These are phyloP conservation scores for Ceratobasidium sp. DNA, from an alignment of 1,284 basidiomycete species.

Conservation along the genomic window DNA sequence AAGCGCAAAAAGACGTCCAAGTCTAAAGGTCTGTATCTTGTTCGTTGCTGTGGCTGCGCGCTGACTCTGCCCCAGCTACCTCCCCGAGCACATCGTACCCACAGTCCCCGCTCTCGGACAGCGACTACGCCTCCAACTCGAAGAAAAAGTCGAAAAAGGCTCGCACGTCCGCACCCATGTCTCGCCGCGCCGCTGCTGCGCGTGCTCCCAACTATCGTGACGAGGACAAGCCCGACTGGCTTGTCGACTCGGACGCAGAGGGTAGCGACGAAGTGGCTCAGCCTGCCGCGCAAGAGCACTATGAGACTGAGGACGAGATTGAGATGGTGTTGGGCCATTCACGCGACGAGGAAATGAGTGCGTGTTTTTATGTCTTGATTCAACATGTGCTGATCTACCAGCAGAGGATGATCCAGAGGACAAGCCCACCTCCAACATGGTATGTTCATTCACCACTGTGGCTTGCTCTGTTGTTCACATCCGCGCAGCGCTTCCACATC, in stretches of 20 bases:
- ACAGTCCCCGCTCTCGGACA: conserved; percentile 38
- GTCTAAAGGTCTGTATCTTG: conserved; percentile 23
- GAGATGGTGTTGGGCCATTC: conserved; percentile 83
- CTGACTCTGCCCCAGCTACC: conserved; percentile 15
- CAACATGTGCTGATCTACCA: conserved; percentile 3
- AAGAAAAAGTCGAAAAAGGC: conserved; percentile 39
- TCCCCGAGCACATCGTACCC: conserved; percentile 41
- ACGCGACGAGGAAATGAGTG: conserved; percentile 73
- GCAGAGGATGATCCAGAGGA: conserved; percentile 74
- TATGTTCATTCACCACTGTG: conserved; percentile 53
- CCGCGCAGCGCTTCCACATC: conserved; percentile 84
- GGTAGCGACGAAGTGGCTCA: conserved; percentile 4
- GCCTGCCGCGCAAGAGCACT: conserved; percentile 43
- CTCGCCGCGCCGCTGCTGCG: conserved; percentile 31
- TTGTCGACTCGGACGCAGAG: conserved; percentile 32
- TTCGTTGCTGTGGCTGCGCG: background rate
- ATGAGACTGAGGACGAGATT: conserved; percentile 84
- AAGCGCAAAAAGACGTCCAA: conserved; percentile 39
- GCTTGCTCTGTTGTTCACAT: conserved; percentile 14
- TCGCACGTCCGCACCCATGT: conserved; percentile 13
- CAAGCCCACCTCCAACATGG: conserved; percentile 83
- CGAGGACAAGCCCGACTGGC: conserved; percentile 37
- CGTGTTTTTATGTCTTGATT: conserved; percentile 5
- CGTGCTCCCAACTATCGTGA: conserved; percentile 38
- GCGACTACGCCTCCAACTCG: conserved; percentile 30